A percentile compares a stretch with the other conserved stretches of the same genome.
These are phyloP conservation scores for Hysterangium stoloniferum DNA, from an alignment of 768 basidiomycete genomes.

Conservation along the genomic window DNA sequence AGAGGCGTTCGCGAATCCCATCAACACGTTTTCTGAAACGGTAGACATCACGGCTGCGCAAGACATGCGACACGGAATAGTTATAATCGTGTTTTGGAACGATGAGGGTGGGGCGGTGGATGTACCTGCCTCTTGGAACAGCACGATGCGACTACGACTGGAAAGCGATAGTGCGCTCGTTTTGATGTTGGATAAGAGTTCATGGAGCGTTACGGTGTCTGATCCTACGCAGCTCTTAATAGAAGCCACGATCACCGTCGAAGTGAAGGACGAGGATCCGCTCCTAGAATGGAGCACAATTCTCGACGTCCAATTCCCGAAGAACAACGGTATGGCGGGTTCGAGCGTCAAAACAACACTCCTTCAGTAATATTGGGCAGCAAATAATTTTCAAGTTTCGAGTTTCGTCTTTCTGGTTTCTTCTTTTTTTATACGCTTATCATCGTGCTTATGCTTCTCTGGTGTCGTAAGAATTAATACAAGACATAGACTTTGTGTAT, in stretches of 20 bases:
- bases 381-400: neutral
- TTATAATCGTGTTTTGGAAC: slow-evolving; percentile 54
- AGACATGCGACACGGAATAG: slow-evolving; percentile 33
- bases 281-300: slow-evolving; percentile 19
- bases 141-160: slow-evolving; percentile 1
- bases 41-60: slow-evolving; percentile 40
- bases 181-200: slow-evolving; percentile 35
- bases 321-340: slow-evolving; percentile 3
- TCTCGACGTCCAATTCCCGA: slow-evolving; percentile 35
- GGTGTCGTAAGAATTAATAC: no score
- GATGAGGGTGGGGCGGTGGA: slow-evolving; percentile 34
- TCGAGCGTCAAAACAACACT: slow-evolving; percentile 3
- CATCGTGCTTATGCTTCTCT: neutral
- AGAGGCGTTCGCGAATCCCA: slow-evolving; percentile 26
- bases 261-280: no score
- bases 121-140: slow-evolving; percentile 20
- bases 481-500: no score
- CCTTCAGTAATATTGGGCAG: neutral
- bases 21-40: slow-evolving; percentile 41
- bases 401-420: neutral
- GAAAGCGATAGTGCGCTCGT: slow-evolving; percentile 17
- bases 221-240: slow-evolving; percentile 55
- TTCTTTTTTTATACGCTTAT: neutral
- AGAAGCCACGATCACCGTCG: slow-evolving; percentile 31
- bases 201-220: slow-evolving; percentile 44